Base-by-base conservation (phyloP, 1,284 basidiomycete genomes). In the Puccinia coronata region DNA sequence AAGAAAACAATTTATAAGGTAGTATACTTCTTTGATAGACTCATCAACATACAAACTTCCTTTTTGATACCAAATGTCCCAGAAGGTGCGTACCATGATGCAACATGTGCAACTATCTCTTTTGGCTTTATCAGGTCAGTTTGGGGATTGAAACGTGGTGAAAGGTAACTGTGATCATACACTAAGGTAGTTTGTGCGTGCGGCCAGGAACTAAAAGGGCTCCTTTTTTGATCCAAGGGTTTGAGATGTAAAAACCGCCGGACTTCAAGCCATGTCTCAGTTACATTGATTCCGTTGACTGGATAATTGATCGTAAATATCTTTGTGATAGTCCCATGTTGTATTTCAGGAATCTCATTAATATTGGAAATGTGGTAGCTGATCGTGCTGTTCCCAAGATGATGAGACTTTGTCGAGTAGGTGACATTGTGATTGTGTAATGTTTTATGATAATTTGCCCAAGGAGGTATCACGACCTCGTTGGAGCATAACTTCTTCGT, bases 191-290 rank as follows among this genome's bases (percentile, higher is more conserved):
- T 65, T 65, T 65, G 39, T 11, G 41, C n/a, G 61, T 65, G 61
- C 39, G 61, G 61, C 61, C 61, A 65, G 12, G 36, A 34, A 65
- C 36, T 41, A 39, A 41, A 65, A 39, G 61, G 61, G n/a, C 41
- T 20, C 34, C 41, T 65, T 41, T 12, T 5, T 20, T 20, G 39
- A 18, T 65, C 61, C 39, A 20, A 65, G 23, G 39, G n/a, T 20
- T 41, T 18, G n/a, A 65, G 61, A 2, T 65, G 39, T 65, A 41
- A 9, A 23, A 65, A 65, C 31, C 61, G 34, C 41, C 41, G 1
- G 1, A 65, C 36, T 65, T 65, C 61, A 65, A 65, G 20, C 36
- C 61, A 65, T 39, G 41, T 65, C 23, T 65, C 61, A 5, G 61
- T 65, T 28, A 61, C 36, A 4, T 34, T 65, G 20, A 9, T 41